A percentile compares a stretch with the other conserved stretches of the same genome.
phyloP scores from a whole-genome alignment of 2,329 filamentous ascomycete species.

The Biscogniauxia marginata region DNA sequence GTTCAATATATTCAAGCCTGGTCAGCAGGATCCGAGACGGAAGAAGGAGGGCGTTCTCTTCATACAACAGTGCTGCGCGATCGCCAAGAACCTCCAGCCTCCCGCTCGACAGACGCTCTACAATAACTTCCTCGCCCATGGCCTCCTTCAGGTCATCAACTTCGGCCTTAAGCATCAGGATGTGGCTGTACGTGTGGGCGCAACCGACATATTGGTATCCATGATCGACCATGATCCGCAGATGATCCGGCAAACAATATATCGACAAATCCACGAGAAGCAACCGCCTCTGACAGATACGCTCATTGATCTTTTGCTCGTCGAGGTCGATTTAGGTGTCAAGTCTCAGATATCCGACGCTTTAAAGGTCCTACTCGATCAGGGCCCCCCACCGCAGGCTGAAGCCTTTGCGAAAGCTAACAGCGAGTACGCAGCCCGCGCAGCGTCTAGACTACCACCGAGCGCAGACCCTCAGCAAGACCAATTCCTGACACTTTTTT shows the following conservation, averaged over 20 bases:
- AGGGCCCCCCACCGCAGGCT: conserved; percentile 46
- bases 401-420: conserved; percentile 63
- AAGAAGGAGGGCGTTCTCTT: conserved; percentile 96
- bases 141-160: conserved; percentile 84
- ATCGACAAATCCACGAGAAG: conserved; percentile 86
- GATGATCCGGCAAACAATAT: conserved; percentile 91
- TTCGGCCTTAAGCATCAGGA: conserved; percentile 86
- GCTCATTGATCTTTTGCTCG: conserved; percentile 84
- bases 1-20: conserved; percentile 77
- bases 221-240: conserved; percentile 94
- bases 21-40: conserved; percentile 63
- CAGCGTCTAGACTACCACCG: conserved; percentile 48
- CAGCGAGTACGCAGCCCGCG: conserved; percentile 65
- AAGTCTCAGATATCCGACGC: conserved; percentile 95
- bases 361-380: conserved; percentile 90
- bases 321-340: conserved; percentile 89
- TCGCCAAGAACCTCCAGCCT: conserved; percentile 91
- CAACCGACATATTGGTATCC: conserved; percentile 88
- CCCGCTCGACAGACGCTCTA: conserved; percentile 79
- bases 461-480: conserved; percentile 72
- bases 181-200: conserved; percentile 82
- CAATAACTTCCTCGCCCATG: conserved; percentile 84
- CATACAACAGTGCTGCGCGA: conserved; percentile 91
- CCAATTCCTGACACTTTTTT: conserved; percentile 82
- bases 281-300: conserved; percentile 85